Conservation (phyloP, 139 green algal genomes). For the Chlorella vulgaris region DNA sequence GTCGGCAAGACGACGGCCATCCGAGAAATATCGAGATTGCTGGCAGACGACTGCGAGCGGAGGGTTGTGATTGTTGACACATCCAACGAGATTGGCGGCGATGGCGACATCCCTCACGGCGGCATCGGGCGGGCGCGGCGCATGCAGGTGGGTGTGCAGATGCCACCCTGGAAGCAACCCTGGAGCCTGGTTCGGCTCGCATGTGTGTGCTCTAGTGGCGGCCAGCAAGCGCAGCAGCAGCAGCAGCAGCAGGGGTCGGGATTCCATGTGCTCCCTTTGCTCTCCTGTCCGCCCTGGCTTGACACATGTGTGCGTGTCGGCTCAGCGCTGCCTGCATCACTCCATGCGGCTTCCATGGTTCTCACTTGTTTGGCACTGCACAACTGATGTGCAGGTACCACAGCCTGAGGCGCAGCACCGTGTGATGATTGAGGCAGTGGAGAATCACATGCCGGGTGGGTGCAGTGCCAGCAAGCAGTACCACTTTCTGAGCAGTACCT, state of each 20-base stretch:
- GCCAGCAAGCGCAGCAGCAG: background rate
- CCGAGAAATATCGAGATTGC: slow-evolving; percentile 81
- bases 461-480: background rate
- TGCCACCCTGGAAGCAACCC: too few relatives aligned
- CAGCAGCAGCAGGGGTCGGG: background rate
- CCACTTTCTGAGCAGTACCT: background rate
- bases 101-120: slow-evolving; percentile 94
- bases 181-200: too few relatives aligned
- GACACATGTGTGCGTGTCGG: too few relatives aligned
- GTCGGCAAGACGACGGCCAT: slow-evolving; percentile 97
- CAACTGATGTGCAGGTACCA: slow-evolving; percentile 68
- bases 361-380: too few relatives aligned
- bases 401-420: slow-evolving; percentile 85
- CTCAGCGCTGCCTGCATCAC: too few relatives aligned
- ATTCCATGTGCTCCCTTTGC: too few relatives aligned
- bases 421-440: slow-evolving; percentile 96
- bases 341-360: too few relatives aligned
- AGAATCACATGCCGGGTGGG: slow-evolving; percentile 93
- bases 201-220: too few relatives aligned
- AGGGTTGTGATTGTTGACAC: slow-evolving; percentile 80
- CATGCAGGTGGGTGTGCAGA: slow-evolving; percentile 89
- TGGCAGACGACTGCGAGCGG: slow-evolving; percentile 31
- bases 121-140: slow-evolving; percentile 90
- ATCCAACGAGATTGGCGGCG: slow-evolving; percentile 91
- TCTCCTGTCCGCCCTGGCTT: too few relatives aligned